Conservation (phyloP, 2,329 filamentous ascomycete species). For the Neospermospora avenae region DNA sequence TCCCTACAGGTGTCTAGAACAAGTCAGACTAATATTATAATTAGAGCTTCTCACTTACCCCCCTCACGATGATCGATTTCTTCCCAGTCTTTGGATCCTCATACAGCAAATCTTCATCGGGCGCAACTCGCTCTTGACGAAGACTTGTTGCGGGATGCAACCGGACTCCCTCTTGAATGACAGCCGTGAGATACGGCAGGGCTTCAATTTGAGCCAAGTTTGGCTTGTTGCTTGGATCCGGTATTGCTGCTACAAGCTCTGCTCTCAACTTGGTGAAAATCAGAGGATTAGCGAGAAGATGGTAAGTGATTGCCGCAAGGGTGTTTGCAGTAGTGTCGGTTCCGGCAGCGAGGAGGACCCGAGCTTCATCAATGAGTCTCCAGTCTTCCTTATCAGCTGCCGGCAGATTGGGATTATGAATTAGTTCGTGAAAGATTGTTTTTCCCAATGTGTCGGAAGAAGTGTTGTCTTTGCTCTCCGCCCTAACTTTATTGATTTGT, state of each 20-base stretch:
- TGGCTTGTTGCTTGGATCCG: neutral
- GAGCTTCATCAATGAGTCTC: slow-evolving; percentile 11
- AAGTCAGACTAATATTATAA: neutral
- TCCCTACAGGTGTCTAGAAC: neutral
- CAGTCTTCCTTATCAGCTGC: neutral
- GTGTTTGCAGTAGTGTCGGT: slow-evolving; percentile 14
- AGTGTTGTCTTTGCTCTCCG: neutral
- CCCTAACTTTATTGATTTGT: neutral
- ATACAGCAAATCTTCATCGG: slow-evolving; percentile 30
- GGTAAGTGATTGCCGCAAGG: slow-evolving; percentile 10
- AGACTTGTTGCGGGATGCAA: slow-evolving; percentile 33
- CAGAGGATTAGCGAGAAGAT: slow-evolving; percentile 11
- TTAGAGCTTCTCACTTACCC: neutral
- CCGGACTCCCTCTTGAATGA: slow-evolving; percentile 40
- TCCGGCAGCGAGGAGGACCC: slow-evolving; percentile 9
- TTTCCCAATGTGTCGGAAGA: neutral
- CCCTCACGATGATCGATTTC: neutral
- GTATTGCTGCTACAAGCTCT: slow-evolving; percentile 5
- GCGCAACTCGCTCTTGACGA: slow-evolving; percentile 11
- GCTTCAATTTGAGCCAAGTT: slow-evolving; percentile 33
- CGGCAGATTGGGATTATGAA: neutral
- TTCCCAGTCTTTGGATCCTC: neutral
- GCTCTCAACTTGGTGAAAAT: slow-evolving; percentile 7
- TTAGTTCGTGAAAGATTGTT: neutral
- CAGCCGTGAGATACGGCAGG: slow-evolving; percentile 38